A percentile compares a stretch with the other conserved stretches of the same genome.
Conservation (phyloP, 2,329 filamentous ascomycete species). For the Graphilbum sp. region DNA sequence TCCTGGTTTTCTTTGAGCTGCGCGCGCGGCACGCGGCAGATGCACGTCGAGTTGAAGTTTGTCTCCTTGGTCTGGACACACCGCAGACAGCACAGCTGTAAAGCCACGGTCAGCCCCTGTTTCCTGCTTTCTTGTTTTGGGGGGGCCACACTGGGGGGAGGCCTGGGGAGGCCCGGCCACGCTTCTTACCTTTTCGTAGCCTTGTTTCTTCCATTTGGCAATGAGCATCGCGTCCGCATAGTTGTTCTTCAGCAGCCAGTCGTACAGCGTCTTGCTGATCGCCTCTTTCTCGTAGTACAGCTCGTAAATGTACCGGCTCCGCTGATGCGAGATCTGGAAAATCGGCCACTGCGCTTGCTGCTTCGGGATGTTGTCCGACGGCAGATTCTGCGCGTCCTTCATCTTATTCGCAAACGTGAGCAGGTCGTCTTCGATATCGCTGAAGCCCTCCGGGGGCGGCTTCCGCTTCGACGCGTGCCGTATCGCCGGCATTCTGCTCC, state of each 20-base stretch:
- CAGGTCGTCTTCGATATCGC: conserved; percentile 74
- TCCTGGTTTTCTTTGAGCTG: conserved; percentile 81
- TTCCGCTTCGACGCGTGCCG: conserved; percentile 62
- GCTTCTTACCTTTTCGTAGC: conserved; percentile 96
- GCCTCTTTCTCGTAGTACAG: conserved; percentile 97
- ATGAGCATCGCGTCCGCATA: conserved; percentile 93
- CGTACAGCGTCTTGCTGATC: conserved; percentile 81
- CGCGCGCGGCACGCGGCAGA: conserved; percentile 83
- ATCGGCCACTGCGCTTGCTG: conserved; percentile 94
- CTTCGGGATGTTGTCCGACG: conserved; percentile 61
- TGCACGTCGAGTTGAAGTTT: conserved; percentile 94
- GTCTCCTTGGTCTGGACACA: conserved; percentile 99
- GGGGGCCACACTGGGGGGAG: no score
- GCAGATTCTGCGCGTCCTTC: conserved; percentile 88
- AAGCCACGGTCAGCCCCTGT: conserved; percentile 14
- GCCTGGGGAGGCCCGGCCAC: no score
- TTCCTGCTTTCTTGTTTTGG: no score
- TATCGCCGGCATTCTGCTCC: conserved; percentile 61
- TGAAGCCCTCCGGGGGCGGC: conserved; percentile 71
- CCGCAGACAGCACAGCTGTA: conserved; percentile 74
- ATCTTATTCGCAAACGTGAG: conserved; percentile 80
- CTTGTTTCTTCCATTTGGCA: conserved; percentile 99
- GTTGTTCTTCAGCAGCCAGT: conserved; percentile 90
- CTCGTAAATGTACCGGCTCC: conserved; percentile 87
- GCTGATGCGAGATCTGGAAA: conserved; percentile 91